Evolutionary conservation across 2,329 filamentous ascomycete genomes (phyloP).

Genomic region (Akanthomyces lecanii): DNA sequence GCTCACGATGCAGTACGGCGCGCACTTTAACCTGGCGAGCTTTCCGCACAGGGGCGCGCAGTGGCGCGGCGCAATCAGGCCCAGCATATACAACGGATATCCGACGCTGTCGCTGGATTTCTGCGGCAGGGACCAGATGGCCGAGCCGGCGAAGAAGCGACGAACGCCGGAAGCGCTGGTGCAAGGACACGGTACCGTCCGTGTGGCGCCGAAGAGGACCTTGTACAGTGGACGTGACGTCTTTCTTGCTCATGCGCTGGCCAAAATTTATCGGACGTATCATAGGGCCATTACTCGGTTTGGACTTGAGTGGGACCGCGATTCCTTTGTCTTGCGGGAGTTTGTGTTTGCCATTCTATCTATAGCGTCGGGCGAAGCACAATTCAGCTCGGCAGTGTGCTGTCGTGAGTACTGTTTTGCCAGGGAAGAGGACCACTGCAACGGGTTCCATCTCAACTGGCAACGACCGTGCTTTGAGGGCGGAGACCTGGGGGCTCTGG

Average conservation of each 20-base stretch:
- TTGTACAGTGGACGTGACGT: background rate
- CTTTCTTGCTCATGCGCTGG: background rate
- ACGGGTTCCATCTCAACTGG: background rate
- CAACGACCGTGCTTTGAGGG: background rate
- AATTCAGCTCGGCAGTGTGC: background rate
- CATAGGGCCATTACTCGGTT: background rate
- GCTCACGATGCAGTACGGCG: background rate
- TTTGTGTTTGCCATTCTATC: background rate
- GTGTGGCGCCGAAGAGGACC: background rate
- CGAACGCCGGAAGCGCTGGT: background rate
- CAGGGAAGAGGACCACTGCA: background rate
- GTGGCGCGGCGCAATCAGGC: background rate
- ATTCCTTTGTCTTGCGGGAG: background rate
- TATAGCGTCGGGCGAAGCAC: background rate
- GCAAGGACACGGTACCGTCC: no score
- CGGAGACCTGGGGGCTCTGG: background rate
- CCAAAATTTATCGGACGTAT: background rate
- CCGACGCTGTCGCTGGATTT: background rate
- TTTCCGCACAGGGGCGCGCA: background rate
- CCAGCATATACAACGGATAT: background rate
- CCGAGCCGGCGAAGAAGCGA: background rate
- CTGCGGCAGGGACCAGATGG: background rate
- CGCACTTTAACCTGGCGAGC: background rate
- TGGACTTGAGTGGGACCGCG: background rate
- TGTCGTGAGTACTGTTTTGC: background rate